Conservation (phyloP, 306 rosid genomes). For the Cucurbita argyrosperma region DNA sequence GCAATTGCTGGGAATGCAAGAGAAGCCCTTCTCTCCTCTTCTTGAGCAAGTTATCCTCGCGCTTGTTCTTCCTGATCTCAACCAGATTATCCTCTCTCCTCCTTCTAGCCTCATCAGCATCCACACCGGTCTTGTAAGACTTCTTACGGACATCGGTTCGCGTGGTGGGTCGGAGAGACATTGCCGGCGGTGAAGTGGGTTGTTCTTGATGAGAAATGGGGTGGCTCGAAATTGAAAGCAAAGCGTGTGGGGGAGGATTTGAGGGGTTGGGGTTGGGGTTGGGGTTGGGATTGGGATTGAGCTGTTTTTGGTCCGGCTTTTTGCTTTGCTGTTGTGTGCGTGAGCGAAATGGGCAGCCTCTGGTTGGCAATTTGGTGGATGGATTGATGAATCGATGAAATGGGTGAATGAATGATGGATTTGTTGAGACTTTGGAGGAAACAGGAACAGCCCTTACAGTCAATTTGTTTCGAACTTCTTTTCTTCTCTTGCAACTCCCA, state of each 20-base stretch:
- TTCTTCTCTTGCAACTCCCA: slow-evolving; percentile 2
- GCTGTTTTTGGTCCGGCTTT: background rate
- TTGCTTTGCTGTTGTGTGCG: background rate
- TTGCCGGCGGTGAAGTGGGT: slow-evolving; percentile 7
- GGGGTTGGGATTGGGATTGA: background rate
- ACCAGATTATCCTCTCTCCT: slow-evolving; percentile 49
- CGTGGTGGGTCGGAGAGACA: slow-evolving; percentile 53
- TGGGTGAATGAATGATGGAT: background rate
- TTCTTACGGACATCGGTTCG: slow-evolving; percentile 44
- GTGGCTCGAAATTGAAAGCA: background rate
- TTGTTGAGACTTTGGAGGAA: slow-evolving; percentile 1
- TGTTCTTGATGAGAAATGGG: background rate
- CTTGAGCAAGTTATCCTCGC: slow-evolving; percentile 40
- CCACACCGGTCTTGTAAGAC: slow-evolving; percentile 50
- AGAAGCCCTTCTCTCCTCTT: slow-evolving; percentile 46
- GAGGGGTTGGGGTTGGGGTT: background rate
- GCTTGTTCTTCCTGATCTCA: slow-evolving; percentile 58
- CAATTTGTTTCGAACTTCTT: background rate
- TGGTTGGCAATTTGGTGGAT: slow-evolving; percentile 1
- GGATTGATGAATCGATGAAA: background rate
- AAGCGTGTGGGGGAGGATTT: background rate
- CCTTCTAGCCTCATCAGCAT: slow-evolving; percentile 46
- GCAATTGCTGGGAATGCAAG: slow-evolving; percentile 27
- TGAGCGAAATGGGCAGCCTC: background rate
- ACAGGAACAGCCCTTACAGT: background rate